Conservation (phyloP, 495 filamentous ascomycete genomes). For the Daldinia decipiens region DNA sequence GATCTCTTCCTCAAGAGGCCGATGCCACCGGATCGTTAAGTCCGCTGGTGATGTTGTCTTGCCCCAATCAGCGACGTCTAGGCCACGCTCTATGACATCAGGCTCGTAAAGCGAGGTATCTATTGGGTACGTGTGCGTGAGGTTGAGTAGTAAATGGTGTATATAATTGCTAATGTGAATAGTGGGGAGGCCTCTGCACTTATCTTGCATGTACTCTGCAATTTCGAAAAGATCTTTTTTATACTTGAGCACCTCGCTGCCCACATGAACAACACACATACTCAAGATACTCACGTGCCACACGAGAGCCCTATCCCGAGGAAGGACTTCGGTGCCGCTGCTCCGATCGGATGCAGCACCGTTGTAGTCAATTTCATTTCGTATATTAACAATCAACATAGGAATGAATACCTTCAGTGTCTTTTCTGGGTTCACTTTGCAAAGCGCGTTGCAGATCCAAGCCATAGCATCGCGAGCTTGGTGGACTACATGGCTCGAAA, state of each 20-base stretch:
- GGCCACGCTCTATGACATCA: slow-evolving; percentile 60
- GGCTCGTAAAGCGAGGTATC: slow-evolving; percentile 89
- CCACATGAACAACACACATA: slow-evolving; percentile 98
- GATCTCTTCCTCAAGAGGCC: slow-evolving; percentile 79
- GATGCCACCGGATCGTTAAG: slow-evolving; percentile 90
- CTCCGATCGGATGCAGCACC: slow-evolving; percentile 95
- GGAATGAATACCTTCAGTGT: slow-evolving; percentile 89
- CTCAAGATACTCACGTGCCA: slow-evolving; percentile 98
- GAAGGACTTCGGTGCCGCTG: slow-evolving; percentile 91
- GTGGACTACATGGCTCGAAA: slow-evolving; percentile 95
- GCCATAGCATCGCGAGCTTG: slow-evolving; percentile 98
- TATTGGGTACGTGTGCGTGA: slow-evolving; percentile 90
- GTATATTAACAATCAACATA: slow-evolving; percentile 87
- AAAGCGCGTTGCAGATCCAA: slow-evolving; percentile 94
- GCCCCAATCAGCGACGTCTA: slow-evolving; percentile 81
- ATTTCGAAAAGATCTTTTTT: slow-evolving; percentile 90
- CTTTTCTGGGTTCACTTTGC: slow-evolving; percentile 94
- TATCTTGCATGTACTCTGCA: slow-evolving; percentile 93
- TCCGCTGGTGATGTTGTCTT: slow-evolving; percentile 72
- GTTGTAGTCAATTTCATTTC: slow-evolving; percentile 96
- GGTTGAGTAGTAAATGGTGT: slow-evolving; percentile 96
- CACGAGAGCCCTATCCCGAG: slow-evolving; percentile 89
- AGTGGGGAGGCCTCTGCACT: slow-evolving; percentile 90
- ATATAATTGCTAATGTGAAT: slow-evolving; percentile 98
- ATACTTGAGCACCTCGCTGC: slow-evolving; percentile 85